Evolutionary conservation across 352 stramenopile species (phyloP).

Genomic region (Phytopythium litorale): DNA sequence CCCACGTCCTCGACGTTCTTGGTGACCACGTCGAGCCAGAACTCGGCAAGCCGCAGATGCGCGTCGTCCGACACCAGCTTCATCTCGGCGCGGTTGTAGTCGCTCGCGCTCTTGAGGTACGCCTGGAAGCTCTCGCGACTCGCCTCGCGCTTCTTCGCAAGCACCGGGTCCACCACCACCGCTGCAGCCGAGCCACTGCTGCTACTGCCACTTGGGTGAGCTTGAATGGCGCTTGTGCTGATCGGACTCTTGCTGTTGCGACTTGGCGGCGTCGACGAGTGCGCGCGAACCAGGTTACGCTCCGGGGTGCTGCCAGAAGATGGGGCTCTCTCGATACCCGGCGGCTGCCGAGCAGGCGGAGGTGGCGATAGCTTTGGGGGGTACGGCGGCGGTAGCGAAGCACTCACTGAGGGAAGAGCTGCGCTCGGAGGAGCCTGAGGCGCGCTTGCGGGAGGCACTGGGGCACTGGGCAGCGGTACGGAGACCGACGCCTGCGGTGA

Average conservation of each 20-base stretch:
- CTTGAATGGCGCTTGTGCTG: not conserved
- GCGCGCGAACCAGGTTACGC: not conserved
- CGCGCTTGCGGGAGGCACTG: not conserved
- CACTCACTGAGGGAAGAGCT: no score
- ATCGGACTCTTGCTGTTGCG: not conserved
- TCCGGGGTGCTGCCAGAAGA: not conserved
- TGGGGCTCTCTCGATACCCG: not conserved
- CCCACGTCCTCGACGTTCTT: slow-evolving; percentile 72
- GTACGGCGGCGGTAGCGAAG: not conserved
- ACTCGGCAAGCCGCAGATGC: slow-evolving; percentile 59
- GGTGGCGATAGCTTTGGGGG: not conserved
- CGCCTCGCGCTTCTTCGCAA: slow-evolving; percentile 37
- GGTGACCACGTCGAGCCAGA: slow-evolving; percentile 54
- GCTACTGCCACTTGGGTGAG: slow-evolving; percentile 2
- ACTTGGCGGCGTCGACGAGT: not conserved
- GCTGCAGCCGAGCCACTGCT: not conserved
- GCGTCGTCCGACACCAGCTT: slow-evolving; percentile 48
- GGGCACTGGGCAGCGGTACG: not conserved
- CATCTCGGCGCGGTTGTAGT: slow-evolving; percentile 57
- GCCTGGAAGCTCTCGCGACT: slow-evolving; percentile 37
- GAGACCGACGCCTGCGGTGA: not conserved
- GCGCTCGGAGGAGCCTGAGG: not conserved
- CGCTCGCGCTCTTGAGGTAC: slow-evolving; percentile 50
- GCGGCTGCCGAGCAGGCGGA: not conserved
- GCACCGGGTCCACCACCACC: slow-evolving; percentile 23